Evolutionary conservation across 768 basidiomycete species (phyloP).

Genomic region (Podaxis sp.): DNA sequence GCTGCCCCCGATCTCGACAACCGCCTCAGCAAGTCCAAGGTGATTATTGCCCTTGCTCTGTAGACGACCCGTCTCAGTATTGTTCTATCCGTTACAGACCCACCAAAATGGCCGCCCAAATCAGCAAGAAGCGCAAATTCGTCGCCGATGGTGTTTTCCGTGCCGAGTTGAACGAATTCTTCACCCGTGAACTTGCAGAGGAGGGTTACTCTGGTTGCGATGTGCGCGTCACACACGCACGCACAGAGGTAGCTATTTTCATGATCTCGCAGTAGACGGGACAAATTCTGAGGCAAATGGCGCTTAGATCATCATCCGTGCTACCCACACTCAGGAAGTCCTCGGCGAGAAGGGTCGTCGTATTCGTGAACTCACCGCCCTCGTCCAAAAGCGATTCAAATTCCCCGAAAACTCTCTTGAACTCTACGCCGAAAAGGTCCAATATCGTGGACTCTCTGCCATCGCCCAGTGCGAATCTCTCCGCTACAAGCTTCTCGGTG

Average conservation of each 20-base stretch:
- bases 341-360: slow-evolving; percentile 99
- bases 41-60: slow-evolving; percentile 9
- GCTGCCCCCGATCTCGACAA: slow-evolving; percentile 20
- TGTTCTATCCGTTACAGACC: background rate
- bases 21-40: slow-evolving; percentile 27
- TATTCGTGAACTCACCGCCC: slow-evolving; percentile 96
- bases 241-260: slow-evolving; percentile 72
- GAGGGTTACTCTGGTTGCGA: slow-evolving; percentile 99
- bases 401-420: slow-evolving; percentile 99
- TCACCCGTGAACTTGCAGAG: slow-evolving; percentile 95
- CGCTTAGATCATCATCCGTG: slow-evolving; percentile 93
- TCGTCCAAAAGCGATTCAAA: slow-evolving; percentile 99
- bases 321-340: slow-evolving; percentile 98
- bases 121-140: slow-evolving; percentile 99
- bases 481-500: slow-evolving; percentile 98
- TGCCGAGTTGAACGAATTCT: slow-evolving; percentile 99
- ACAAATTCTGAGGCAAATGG: slow-evolving; percentile 1
- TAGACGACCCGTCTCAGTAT: background rate
- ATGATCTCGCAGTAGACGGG: background rate
- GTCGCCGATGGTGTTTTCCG: slow-evolving; percentile 99
- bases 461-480: slow-evolving; percentile 98
- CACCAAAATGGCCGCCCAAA: slow-evolving; percentile 72
- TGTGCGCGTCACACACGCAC: slow-evolving; percentile 98
- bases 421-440: slow-evolving; percentile 99
- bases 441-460: slow-evolving; percentile 95